A percentile compares a stretch with the other conserved stretches of the same genome.
Evolutionary conservation across 176 grass and related monocot species (phyloP).

Genomic region (Bromus sterilis): DNA sequence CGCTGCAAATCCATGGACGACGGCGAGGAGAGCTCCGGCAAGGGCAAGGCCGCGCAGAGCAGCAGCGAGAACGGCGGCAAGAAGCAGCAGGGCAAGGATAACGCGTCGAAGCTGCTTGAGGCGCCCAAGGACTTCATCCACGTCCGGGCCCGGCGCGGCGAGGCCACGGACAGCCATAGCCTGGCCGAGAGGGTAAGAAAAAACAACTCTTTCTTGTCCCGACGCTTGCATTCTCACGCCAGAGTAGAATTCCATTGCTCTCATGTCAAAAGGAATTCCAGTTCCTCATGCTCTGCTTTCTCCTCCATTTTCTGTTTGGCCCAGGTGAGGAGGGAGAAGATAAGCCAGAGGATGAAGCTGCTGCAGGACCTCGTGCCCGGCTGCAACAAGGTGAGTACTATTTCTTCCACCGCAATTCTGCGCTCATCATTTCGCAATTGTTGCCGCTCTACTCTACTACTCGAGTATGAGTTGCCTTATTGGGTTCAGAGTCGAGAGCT

Average conservation of each 20-base stretch:
- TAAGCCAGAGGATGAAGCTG: slow-evolving; percentile 97
- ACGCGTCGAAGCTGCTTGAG: slow-evolving; percentile 33
- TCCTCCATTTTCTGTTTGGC: neutral
- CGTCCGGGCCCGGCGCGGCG: slow-evolving; percentile 86
- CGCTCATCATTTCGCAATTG: neutral
- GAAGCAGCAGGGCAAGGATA: slow-evolving; percentile 61
- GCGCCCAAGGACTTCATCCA: slow-evolving; percentile 92
- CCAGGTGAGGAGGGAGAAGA: slow-evolving; percentile 98
- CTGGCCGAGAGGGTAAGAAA: slow-evolving; percentile 97
- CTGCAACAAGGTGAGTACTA: slow-evolving; percentile 90
- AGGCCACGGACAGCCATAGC: slow-evolving; percentile 98
- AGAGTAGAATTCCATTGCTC: too few relatives aligned
- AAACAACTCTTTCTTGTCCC: too few relatives aligned
- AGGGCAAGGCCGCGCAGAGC: slow-evolving; percentile 70
- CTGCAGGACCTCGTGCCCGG: slow-evolving; percentile 98
- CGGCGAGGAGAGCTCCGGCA: slow-evolving; percentile 46
- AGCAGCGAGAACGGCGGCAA: slow-evolving; percentile 54
- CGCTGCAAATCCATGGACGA: slow-evolving; percentile 63
- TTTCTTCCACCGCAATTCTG: neutral
- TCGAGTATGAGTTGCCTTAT: too few relatives aligned
- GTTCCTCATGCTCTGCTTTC: neutral
- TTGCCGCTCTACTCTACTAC: too few relatives aligned
- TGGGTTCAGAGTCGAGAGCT: neutral
- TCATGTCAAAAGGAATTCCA: too few relatives aligned
- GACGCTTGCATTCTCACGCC: too few relatives aligned